Evolutionary conservation across 2,329 filamentous ascomycete species (phyloP), one percentile per base, ranked within the genome.

Genomic region (Aphanoascus verrucosus): DNA sequence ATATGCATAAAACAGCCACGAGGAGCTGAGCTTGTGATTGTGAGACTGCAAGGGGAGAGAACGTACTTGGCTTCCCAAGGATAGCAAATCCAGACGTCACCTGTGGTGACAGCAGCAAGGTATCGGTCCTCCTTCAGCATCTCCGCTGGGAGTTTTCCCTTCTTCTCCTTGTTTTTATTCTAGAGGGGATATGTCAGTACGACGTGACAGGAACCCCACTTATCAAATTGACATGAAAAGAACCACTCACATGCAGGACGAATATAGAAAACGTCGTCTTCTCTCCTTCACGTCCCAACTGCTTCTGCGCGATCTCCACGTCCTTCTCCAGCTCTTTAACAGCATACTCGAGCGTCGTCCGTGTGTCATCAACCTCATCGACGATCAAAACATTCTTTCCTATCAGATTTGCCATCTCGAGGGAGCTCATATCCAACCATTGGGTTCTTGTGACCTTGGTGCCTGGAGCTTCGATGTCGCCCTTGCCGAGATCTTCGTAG

Each of bases 21-120:
- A 32, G 40, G 8, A 3, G 3, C 15, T 20, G 46, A 35, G n/a
- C 12, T 15, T 32, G 14, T 42, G 5, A 47, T 17, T 48, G 19
- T 2, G 12, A 47, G 31, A 44, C 5, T 23, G n/a, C 3, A n/a
- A 40, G 17, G 11, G 20, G 15, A 15, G n/a, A 41, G 17, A 31
- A 74, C 77, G 53, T 73, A 81, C 77, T 73, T 85, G 42, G 93
- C 93, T 75, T 97, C 93, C 93, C 93, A 98, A 14, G 93, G 93
- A 73, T 98, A 98, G 78, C 88, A 94, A 69, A 97, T 97, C 93
- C 93, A 98, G 60, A 89, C 84, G 72, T 98, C 91, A n/a, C 80
- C 81, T 32, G 94, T 86, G 5, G 91, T 97, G 66, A 85, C 77
- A 19, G 93, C 88, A 19, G 93, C 93, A 61, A 86, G 72, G 73